phyloP scores from a whole-genome alignment of 1,284 basidiomycete genomes.

The Porodaedalea pini region DNA sequence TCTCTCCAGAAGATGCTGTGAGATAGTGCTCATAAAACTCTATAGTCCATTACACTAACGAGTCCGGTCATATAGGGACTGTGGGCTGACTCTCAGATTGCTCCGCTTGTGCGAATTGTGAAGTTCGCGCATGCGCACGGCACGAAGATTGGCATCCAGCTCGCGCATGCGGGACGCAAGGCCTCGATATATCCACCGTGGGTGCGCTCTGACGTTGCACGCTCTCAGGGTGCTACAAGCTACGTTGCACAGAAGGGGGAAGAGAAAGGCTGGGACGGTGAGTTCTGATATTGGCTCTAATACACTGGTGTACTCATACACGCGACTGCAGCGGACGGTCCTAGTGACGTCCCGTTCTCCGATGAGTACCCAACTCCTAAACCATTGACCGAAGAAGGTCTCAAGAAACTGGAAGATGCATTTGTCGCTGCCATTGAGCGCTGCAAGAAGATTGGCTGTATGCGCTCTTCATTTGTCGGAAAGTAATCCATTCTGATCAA shows the following conservation, averaged over 20 bases:
- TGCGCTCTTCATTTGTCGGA: too few species aligned
- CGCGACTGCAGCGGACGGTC: constrained; percentile 31
- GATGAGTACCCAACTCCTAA: constrained; percentile 48
- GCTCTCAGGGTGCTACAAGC: constrained; percentile 27
- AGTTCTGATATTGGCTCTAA: constrained; percentile 13
- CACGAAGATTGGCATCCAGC: constrained; percentile 66
- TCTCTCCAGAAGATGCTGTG: constrained; percentile 63
- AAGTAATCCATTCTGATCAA: constrained; percentile 26
- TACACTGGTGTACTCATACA: background rate
- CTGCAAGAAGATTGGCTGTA: constrained; percentile 60
- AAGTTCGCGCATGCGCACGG: constrained; percentile 63
- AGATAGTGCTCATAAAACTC: constrained; percentile 12
- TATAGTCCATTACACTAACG: background rate
- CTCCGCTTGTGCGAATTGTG: constrained; percentile 60
- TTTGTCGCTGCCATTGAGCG: constrained; percentile 64
- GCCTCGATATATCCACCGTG: constrained; percentile 62
- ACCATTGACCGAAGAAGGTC: constrained; percentile 50
- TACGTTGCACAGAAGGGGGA: constrained; percentile 37
- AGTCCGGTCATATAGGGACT: constrained; percentile 44
- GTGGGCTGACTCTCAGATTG: constrained; percentile 71
- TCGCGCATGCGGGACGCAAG: constrained; percentile 77
- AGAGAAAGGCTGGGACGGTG: constrained; percentile 57
- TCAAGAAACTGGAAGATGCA: constrained; percentile 60
- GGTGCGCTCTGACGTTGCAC: constrained; percentile 37
- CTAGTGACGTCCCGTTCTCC: constrained; percentile 52